Evolutionary conservation across 352 stramenopile species (phyloP), one percentile per base, ranked within the genome.

Genomic region (Pythium utonaiense): DNA sequence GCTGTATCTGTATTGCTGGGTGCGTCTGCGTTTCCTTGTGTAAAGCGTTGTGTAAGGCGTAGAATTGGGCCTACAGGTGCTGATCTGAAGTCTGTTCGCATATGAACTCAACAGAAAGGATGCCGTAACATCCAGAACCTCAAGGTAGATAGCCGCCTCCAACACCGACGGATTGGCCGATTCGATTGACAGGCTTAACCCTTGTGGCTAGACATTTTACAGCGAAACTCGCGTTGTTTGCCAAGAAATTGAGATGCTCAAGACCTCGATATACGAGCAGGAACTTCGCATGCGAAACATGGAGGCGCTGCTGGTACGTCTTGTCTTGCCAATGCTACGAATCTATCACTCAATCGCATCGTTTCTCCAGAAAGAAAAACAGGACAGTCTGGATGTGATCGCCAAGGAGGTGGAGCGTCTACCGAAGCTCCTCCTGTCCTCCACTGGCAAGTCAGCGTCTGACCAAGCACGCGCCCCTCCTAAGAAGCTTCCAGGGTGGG

Each of bases 51-150:
- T 45, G 38, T n/a, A n/a, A n/a, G n/a, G n/a, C n/a, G n/a, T n/a
- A n/a, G n/a, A n/a, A n/a, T n/a, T n/a, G n/a, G n/a, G n/a, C n/a
- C n/a, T n/a, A n/a, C n/a, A n/a, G n/a, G n/a, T n/a, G n/a, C n/a
- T n/a, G n/a, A n/a, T n/a, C n/a, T n/a, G n/a, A n/a, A n/a, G n/a
- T n/a, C n/a, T n/a, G n/a, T n/a, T n/a, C n/a, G n/a, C n/a, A n/a
- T n/a, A n/a, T n/a, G n/a, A n/a, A n/a, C n/a, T n/a, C 40, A 27
- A 25, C 19, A 88, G 78, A 91, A 88, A 86, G 75, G 77, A 80
- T 88, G 78, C 17, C 75, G 77, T 7, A 74, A 88, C 30, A 71
- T 90, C 34, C 77, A 90, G 41, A 82, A 78, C 36, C 73, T 90
- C 59, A 86, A 90, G 71, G 75, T 83, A n/a, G 13, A n/a, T n/a